These are phyloP conservation scores for Barnettozyma sucrosica DNA, from an alignment of 805 yeast species.

Conservation along the genomic window DNA sequence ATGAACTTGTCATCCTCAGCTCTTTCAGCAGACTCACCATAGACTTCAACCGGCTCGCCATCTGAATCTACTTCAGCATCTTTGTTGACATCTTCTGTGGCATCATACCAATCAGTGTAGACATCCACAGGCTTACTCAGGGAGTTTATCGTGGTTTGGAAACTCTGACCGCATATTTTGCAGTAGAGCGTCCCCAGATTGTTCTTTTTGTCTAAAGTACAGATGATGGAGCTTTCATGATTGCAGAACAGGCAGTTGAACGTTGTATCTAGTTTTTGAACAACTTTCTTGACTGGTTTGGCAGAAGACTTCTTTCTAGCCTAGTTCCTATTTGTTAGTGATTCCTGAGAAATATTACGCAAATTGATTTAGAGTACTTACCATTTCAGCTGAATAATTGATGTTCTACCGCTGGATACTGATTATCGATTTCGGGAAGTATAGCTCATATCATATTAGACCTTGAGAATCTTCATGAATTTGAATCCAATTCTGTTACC, in stretches of 20 bases:
- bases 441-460: too few relatives aligned
- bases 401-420: background rate
- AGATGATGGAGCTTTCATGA: constrained; percentile 87
- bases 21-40: constrained; percentile 13
- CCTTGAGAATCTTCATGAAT: background rate
- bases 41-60: constrained; percentile 25
- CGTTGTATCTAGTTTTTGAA: constrained; percentile 72
- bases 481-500: background rate
- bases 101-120: constrained; percentile 97
- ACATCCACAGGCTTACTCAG: constrained; percentile 86
- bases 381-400: constrained; percentile 9
- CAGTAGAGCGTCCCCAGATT: constrained; percentile 81
- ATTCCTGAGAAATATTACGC: background rate
- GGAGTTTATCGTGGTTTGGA: constrained; percentile 80
- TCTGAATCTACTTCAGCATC: constrained; percentile 31
- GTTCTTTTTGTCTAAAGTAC: constrained; percentile 80
- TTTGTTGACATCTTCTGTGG: constrained; percentile 63
- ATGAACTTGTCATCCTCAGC: constrained; percentile 17
- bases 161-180: constrained; percentile 90
- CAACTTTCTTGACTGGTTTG: constrained; percentile 73
- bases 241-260: constrained; percentile 93
- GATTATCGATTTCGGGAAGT: too few relatives aligned
- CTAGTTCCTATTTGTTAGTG: constrained; percentile 27
- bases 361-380: background rate
- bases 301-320: constrained; percentile 84